Evolutionary conservation across 2,329 filamentous ascomycete genomes (phyloP).

Genomic region (Colletotrichum theobromicola): DNA sequence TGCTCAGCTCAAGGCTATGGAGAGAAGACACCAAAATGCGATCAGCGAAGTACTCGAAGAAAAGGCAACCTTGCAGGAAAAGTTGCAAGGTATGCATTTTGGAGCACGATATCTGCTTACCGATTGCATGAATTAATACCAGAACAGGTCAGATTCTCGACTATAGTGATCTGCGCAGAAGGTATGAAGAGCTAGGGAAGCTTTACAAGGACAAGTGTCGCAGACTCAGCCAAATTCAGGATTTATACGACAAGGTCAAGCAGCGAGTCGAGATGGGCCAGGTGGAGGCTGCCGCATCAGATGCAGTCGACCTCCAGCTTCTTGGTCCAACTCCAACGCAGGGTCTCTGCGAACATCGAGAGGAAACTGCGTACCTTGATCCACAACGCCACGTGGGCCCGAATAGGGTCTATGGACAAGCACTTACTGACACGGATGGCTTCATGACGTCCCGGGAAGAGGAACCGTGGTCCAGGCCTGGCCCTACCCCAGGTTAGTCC

Average conservation of each 20-base stretch:
- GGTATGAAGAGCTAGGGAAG: conserved; percentile 73
- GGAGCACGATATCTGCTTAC: not conserved
- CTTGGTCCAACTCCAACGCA: not conserved
- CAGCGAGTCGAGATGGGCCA: conserved; percentile 59
- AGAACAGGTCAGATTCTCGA: conserved; percentile 60
- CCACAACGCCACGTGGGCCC: not conserved
- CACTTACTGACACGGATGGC: not conserved
- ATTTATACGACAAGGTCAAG: conserved; percentile 66
- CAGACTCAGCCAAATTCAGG: conserved; percentile 72
- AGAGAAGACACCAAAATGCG: conserved; percentile 72
- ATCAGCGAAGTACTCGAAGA: conserved; percentile 78
- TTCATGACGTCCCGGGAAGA: not conserved
- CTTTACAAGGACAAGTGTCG: conserved; percentile 74
- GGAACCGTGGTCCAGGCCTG: conserved; percentile 7
- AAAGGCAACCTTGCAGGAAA: conserved; percentile 69
- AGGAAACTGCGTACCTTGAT: not conserved
- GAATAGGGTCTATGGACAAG: not conserved
- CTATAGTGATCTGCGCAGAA: conserved; percentile 67
- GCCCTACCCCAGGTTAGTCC: conserved; percentile 23
- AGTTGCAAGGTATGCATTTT: conserved; percentile 60
- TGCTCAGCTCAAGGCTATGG: conserved; percentile 73
- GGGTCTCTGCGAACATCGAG: not conserved
- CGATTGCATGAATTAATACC: not conserved
- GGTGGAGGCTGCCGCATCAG: conserved; percentile 58
- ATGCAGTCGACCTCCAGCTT: conserved; percentile 26